Conservation (phyloP, 2,329 filamentous ascomycete genomes). For the Calonectria hawksworthii region DNA sequence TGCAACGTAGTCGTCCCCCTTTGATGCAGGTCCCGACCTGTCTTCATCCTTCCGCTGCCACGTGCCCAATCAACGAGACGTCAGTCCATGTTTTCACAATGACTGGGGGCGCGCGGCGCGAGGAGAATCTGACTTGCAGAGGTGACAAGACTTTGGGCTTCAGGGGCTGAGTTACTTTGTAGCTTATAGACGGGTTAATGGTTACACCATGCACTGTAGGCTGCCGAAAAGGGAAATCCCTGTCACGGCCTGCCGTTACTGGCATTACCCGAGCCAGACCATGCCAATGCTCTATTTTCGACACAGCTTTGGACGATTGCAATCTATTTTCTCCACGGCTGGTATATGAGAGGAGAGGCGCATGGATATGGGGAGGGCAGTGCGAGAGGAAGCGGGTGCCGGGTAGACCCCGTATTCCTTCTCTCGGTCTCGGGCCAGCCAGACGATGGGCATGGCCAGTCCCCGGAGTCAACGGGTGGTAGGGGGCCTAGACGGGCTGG, state of each 20-base stretch:
- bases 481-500: slow-evolving; percentile 6
- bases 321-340: slow-evolving; percentile 8
- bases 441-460: neutral
- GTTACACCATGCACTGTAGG: neutral
- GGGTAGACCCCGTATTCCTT: neutral
- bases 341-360: neutral
- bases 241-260: slow-evolving; percentile 1
- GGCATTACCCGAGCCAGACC: neutral
- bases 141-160: slow-evolving; percentile 3
- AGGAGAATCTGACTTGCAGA: slow-evolving; percentile 13
- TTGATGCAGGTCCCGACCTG: neutral
- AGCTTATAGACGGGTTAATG: neutral
- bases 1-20: slow-evolving; percentile 30
- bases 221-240: neutral
- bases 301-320: neutral
- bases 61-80: slow-evolving; percentile 11
- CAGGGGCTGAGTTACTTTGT: neutral
- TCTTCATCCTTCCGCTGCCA: slow-evolving; percentile 19
- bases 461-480: neutral
- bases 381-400: slow-evolving; percentile 1
- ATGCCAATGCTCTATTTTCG: slow-evolving; percentile 1
- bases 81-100: slow-evolving; percentile 19
- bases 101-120: slow-evolving; percentile 11
- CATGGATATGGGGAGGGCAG: slow-evolving; percentile 18
- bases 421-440: neutral